Base-by-base conservation (phyloP, 352 stramenopile genomes). In the Thalassiosira ordinaria region DNA sequence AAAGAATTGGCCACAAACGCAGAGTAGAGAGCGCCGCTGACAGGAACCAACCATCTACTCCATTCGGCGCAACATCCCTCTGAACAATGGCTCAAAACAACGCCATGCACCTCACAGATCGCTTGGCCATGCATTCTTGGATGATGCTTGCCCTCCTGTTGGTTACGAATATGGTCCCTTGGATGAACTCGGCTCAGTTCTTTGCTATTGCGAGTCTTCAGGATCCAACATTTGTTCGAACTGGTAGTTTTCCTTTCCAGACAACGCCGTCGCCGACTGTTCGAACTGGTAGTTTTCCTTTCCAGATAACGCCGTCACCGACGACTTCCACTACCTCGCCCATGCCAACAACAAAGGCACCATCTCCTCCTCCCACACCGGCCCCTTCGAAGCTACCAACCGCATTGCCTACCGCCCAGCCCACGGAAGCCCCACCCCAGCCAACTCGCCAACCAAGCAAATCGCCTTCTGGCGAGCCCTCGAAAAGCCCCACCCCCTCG, bases 381-480 rank as follows among this genome's bases (percentile, higher is more conserved):
- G n/a, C n/a, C n/a, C 37, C 37, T 7, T 46, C 37, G 37, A 46
- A 46, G 37, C 37, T 7, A 14, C 37, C 37, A 7, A 46, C 7
- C 37, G 37, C 37, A 46, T 46, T 14, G 37, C 37, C 37, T 14
- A 46, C 37, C 37, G 37, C 7, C 7, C 37, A 46, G 37, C 37
- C 37, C 14, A 46, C 37, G 37, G 14, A 46, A 46, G 37, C n/a
- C 44, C n/a, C n/a, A 29, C 2, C 47, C 13, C 47, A 57, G 47
- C 47, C 47, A 29, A 57, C 47, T 57, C 18, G 2, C 16, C 9
- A n/a, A 16, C 47, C 47, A 2, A 31, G 16, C 6, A 14, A 31
- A 26, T 44, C 53, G n/a, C 53, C 53, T 62, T 46, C 29, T 62
- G 27, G n/a, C 13, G 24, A 44, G 53, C 53, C 53, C n/a, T 62